phyloP scores from a whole-genome alignment of 805 yeast genomes.

The Candida dajiaensis region DNA sequence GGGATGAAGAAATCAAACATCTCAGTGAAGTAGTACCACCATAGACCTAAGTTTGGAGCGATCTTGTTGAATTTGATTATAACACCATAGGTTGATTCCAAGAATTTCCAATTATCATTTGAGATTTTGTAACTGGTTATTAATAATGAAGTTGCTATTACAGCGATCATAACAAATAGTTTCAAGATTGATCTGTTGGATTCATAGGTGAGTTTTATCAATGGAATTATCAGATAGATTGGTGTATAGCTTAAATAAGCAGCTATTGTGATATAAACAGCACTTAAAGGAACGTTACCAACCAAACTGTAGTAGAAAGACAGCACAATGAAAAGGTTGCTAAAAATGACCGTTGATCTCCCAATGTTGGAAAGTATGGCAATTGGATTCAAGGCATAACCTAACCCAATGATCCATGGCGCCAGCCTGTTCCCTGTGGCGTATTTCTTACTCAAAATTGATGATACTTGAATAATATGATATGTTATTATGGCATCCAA shows the following conservation, averaged over 20 bases:
- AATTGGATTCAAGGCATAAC: constrained; percentile 79
- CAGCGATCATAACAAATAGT: constrained; percentile 23
- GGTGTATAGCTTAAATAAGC: constrained; percentile 62
- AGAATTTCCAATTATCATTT: constrained; percentile 36
- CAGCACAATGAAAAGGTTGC: constrained; percentile 50
- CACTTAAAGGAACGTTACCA: constrained; percentile 36
- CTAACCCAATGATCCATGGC: constrained; percentile 48
- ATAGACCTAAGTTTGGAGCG: constrained; percentile 85
- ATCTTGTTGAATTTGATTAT: constrained; percentile 59
- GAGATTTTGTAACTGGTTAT: constrained; percentile 34
- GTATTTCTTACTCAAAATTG: constrained; percentile 15
- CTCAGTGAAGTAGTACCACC: constrained; percentile 99
- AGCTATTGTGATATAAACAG: constrained; percentile 53
- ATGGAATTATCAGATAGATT: constrained; percentile 52
- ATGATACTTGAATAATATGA: constrained; percentile 45
- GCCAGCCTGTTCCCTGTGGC: constrained; percentile 10
- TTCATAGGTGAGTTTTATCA: constrained; percentile 29
- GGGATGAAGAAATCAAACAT: constrained; percentile 86
- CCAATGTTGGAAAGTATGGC: constrained; percentile 62
- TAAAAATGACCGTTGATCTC: constrained; percentile 58
- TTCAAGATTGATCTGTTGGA: constrained; percentile 18
- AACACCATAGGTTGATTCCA: constrained; percentile 53
- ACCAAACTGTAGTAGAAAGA: constrained; percentile 40
- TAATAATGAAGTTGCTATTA: constrained; percentile 26
- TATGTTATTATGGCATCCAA: constrained; percentile 56